Evolutionary conservation across 2,329 filamentous ascomycete genomes (phyloP).

Genomic region (Penicillium frequentans): DNA sequence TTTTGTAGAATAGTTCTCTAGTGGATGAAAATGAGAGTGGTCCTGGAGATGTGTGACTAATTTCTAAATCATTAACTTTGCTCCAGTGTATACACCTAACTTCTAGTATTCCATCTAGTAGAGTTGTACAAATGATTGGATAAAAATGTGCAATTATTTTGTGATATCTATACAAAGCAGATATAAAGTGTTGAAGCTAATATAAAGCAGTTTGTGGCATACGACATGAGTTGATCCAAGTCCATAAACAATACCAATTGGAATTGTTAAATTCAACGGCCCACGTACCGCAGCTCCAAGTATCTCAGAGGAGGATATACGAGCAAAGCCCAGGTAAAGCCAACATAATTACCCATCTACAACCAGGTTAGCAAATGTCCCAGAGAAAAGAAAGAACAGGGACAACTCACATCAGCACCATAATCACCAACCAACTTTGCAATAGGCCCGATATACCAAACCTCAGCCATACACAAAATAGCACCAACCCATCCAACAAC

Average conservation of each 20-base stretch:
- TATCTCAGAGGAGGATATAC: slow-evolving; percentile 57
- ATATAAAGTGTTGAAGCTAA: not conserved
- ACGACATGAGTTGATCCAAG: not conserved
- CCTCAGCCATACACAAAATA: slow-evolving; percentile 67
- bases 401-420: slow-evolving; percentile 55
- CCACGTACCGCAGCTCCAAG: slow-evolving; percentile 52
- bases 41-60: slow-evolving; percentile 16
- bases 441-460: slow-evolving; percentile 67
- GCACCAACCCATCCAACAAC: slow-evolving; percentile 65
- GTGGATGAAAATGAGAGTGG: slow-evolving; percentile 29
- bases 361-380: slow-evolving; percentile 12
- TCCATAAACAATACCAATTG: not conserved
- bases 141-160: not conserved
- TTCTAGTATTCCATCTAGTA: not conserved
- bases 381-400: not conserved
- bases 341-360: slow-evolving; percentile 60
- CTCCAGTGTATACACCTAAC: too few species aligned
- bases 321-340: slow-evolving; percentile 59
- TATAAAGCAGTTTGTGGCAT: not conserved
- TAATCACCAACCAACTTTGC: slow-evolving; percentile 58
- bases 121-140: not conserved
- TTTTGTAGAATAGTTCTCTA: slow-evolving; percentile 32
- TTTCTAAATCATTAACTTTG: not conserved
- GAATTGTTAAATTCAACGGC: slow-evolving; percentile 35
- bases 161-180: not conserved